Evolutionary conservation across 768 basidiomycete genomes (phyloP), one percentile per base, ranked within the genome.

Genomic region (Symmetrospora coprosmae): DNA sequence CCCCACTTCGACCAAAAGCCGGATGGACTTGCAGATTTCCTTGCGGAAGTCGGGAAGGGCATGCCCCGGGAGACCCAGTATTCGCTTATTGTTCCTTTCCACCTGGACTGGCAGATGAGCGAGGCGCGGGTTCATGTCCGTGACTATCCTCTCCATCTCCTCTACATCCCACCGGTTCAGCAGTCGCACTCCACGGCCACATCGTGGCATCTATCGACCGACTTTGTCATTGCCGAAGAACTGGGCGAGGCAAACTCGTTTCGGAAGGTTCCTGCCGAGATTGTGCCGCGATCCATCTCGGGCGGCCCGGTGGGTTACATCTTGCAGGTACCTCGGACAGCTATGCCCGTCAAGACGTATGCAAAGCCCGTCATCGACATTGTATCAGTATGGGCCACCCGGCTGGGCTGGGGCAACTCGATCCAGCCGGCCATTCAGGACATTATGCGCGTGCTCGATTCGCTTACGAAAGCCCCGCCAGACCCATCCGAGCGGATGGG

Each of bases 341-440:
- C 88, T 60, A 92, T 90, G 86, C 85, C 91, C 0, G 85, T 91
- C 67, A 97, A 97, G 73, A 86, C 84, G 7, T 94, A 91, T 68
- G 85, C 86, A 1, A 78, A 79, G 43, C 87, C 89, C 2, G 72
- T 74, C 13, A 78, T 96, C 65, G 76, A 78, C 19, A 78, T 94
- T 47, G 74, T 76, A n/a, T 80, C 84, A 4, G 73, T 78, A 21
- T 76, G 75, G 31, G 77, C 82, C 4, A 86, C 87, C 0, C 79
- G 82, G 35, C 79, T 94, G 63, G 80, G 84, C 16, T 97, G 91
- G 90, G 86, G 86, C 16, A 80, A 88, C 41, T 90, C 89, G 64
- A 86, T 88, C 64, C 79, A 80, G 43, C 84, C 89, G 17, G 84
- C 82, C 1, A 85, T 86, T 23, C 86, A 90, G 69, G 91, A 94